Evolutionary conservation across 2,329 filamentous ascomycete genomes (phyloP).

Genomic region (Bisporella sp.): DNA sequence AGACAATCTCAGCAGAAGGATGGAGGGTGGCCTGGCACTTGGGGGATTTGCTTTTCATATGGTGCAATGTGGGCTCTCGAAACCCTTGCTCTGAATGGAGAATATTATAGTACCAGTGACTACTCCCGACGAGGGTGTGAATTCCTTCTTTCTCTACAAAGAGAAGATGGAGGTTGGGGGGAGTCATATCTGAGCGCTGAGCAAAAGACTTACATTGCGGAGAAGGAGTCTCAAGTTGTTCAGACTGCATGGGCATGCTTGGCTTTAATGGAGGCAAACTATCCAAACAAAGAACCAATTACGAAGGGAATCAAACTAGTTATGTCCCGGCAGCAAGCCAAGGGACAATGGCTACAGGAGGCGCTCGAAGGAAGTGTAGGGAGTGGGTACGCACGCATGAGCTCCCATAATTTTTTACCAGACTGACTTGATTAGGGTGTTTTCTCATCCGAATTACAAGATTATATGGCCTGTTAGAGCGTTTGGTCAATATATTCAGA

Average conservation of each 20-base stretch:
- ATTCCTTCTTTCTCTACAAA: constrained; percentile 80
- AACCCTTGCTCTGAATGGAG: constrained; percentile 70
- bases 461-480: constrained; percentile 1
- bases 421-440: neutral
- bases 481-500: neutral
- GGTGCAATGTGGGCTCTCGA: constrained; percentile 93
- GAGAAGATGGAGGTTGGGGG: constrained; percentile 87
- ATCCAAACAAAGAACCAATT: neutral
- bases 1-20: constrained; percentile 37
- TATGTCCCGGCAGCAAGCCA: neutral
- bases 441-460: constrained; percentile 3
- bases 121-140: constrained; percentile 68
- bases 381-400: too few species aligned
- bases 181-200: constrained; percentile 38
- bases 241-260: constrained; percentile 19
- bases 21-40: constrained; percentile 94
- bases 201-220: neutral
- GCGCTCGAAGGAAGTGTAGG: constrained; percentile 1
- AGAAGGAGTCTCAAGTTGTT: constrained; percentile 2
- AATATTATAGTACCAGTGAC: constrained; percentile 67
- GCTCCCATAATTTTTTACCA: too few species aligned
- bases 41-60: constrained; percentile 97
- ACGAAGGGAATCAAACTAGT: neutral
- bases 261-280: neutral
- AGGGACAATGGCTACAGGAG: constrained; percentile 3